phyloP scores from a whole-genome alignment of 805 yeast genomes.

The Millerozyma miso region DNA sequence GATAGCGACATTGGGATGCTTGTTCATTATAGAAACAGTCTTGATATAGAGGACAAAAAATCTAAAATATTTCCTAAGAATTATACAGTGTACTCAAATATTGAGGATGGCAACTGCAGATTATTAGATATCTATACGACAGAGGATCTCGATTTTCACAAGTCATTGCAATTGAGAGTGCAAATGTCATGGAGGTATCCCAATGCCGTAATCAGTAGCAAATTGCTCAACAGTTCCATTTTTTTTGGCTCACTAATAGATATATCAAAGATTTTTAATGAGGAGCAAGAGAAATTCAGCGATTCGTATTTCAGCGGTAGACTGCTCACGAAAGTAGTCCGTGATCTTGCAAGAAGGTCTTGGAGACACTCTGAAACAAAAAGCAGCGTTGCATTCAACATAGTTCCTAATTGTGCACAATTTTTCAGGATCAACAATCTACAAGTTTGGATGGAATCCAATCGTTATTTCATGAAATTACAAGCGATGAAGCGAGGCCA shows the following conservation, averaged over 20 bases:
- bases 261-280: conserved; percentile 48
- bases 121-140: conserved; percentile 71
- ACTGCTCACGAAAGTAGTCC: conserved; percentile 62
- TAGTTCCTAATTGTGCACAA: conserved; percentile 62
- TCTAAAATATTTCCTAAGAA: conserved; percentile 51
- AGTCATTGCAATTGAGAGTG: conserved; percentile 72
- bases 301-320: conserved; percentile 40
- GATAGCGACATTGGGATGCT: conserved; percentile 68
- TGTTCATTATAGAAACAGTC: conserved; percentile 67
- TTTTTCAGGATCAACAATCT: conserved; percentile 78
- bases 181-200: conserved; percentile 91
- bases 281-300: conserved; percentile 27
- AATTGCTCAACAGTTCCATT: conserved; percentile 69
- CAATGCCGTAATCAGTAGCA: conserved; percentile 69
- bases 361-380: conserved; percentile 70
- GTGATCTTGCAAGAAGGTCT: conserved; percentile 86
- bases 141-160: conserved; percentile 64
- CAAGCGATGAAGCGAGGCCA: conserved; percentile 44
- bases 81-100: conserved; percentile 61
- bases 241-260: conserved; percentile 40
- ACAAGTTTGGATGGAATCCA: conserved; percentile 84
- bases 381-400: conserved; percentile 65
- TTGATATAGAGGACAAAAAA: conserved; percentile 79
- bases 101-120: conserved; percentile 37
- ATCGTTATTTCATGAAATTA: conserved; percentile 66